Conservation (phyloP, 345 rosid genomes). For the Populus deltoides region DNA sequence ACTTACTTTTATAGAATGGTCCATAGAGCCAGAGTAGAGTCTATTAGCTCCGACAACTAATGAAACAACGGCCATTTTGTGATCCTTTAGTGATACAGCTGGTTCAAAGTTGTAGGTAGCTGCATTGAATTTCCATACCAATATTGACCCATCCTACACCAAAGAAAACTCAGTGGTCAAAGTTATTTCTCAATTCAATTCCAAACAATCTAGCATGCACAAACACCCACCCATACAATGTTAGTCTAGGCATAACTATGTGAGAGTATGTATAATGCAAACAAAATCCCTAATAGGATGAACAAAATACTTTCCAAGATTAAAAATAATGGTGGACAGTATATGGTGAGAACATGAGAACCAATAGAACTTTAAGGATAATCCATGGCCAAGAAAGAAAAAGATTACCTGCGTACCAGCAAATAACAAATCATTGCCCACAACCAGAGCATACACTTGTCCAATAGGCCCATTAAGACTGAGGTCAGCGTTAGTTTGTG, state of each 20-base stretch:
- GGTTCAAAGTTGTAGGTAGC: constrained; percentile 72
- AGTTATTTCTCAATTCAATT: neutral
- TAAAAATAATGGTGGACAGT: neutral
- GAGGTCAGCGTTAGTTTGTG: constrained; percentile 62
- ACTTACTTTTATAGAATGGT: constrained; percentile 72
- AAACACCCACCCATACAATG: neutral
- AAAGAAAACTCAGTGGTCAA: constrained; percentile 1
- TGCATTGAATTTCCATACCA: constrained; percentile 83
- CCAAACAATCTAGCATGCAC: neutral
- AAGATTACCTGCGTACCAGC: constrained; percentile 78
- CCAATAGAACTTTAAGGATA: neutral
- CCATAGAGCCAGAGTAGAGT: constrained; percentile 96
- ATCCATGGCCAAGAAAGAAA: neutral
- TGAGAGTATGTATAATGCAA: neutral
- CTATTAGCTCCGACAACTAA: constrained; percentile 87
- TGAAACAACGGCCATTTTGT: constrained; percentile 70
- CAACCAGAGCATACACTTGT: constrained; percentile 84
- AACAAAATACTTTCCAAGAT: neutral
- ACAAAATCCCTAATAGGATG: neutral
- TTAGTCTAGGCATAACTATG: neutral
- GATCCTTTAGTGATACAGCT: constrained; percentile 71
- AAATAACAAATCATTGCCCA: constrained; percentile 76
- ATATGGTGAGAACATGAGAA: neutral
- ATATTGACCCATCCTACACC: constrained; percentile 77
- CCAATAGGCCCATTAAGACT: constrained; percentile 93